Conservation (phyloP, 306 rosid genomes). For the Vicia sativa region DNA sequence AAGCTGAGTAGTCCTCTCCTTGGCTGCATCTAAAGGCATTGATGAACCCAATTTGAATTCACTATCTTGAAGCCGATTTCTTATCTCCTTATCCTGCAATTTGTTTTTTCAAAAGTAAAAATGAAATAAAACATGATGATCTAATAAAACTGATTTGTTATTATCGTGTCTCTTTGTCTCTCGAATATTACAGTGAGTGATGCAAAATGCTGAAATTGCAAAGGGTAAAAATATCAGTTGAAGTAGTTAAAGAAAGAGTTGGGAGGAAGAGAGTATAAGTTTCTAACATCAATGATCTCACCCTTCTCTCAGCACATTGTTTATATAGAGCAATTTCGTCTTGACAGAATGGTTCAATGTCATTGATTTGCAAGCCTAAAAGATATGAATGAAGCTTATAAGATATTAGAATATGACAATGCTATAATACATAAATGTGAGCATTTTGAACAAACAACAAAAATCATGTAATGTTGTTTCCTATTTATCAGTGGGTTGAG, state of each 20-base stretch:
- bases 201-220: slow-evolving; percentile 2
- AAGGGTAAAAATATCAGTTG: slow-evolving; percentile 7
- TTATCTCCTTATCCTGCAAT: slow-evolving; percentile 73
- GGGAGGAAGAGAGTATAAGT: slow-evolving; percentile 5
- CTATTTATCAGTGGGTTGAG: slow-evolving; percentile 23
- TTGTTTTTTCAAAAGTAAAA: slow-evolving; percentile 14
- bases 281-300: slow-evolving; percentile 44
- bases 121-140: too few species aligned
- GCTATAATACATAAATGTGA: slow-evolving; percentile 15
- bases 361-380: slow-evolving; percentile 91
- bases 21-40: slow-evolving; percentile 86
- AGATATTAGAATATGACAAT: slow-evolving; percentile 2
- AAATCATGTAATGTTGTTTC: background rate
- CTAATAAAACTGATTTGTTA: slow-evolving; percentile 4
- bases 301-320: slow-evolving; percentile 83
- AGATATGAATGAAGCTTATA: slow-evolving; percentile 34
- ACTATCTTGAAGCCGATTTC: slow-evolving; percentile 83
- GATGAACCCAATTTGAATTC: slow-evolving; percentile 82
- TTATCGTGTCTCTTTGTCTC: slow-evolving; percentile 6
- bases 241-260: slow-evolving; percentile 1
- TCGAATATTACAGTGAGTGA: slow-evolving; percentile 18
- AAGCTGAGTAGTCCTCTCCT: slow-evolving; percentile 79
- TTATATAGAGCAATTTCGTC: slow-evolving; percentile 81
- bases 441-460: slow-evolving; percentile 1
- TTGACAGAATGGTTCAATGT: slow-evolving; percentile 97